phyloP scores from a whole-genome alignment of 1,139 yeast genomes.

The Hansenula lynferdii region DNA sequence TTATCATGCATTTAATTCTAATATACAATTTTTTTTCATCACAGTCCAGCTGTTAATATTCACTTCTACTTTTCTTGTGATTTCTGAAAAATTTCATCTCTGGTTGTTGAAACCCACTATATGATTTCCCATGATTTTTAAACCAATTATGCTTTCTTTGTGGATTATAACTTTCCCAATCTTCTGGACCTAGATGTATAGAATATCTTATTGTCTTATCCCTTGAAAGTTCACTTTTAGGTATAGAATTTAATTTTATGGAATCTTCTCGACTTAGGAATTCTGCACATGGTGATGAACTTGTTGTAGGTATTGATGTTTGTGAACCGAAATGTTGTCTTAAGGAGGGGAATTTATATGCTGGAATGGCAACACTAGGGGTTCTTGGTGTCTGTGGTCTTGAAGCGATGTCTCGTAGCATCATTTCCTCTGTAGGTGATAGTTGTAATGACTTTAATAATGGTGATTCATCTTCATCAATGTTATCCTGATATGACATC shows the following conservation, averaged over 20 bases:
- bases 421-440: background rate
- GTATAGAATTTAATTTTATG: background rate
- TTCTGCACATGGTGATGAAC: background rate
- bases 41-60: too few species aligned
- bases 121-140: background rate
- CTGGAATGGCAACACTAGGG: background rate
- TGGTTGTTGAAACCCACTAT: background rate
- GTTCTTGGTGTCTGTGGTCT: background rate
- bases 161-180: background rate
- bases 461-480: slow-evolving; percentile 1
- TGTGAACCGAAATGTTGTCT: background rate
- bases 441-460: background rate
- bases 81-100: background rate
- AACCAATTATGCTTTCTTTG: background rate
- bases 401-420: background rate
- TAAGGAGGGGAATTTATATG: background rate
- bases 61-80: slow-evolving; percentile 2
- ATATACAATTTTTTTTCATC: too few species aligned
- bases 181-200: background rate
- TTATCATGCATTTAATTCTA: too few species aligned
- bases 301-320: too few species aligned
- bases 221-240: background rate
- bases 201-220: background rate
- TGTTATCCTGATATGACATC: too few species aligned
- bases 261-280: background rate